Evolutionary conservation across 2,329 filamentous ascomycete species (phyloP).

Genomic region (Juglanconis juglandina): DNA sequence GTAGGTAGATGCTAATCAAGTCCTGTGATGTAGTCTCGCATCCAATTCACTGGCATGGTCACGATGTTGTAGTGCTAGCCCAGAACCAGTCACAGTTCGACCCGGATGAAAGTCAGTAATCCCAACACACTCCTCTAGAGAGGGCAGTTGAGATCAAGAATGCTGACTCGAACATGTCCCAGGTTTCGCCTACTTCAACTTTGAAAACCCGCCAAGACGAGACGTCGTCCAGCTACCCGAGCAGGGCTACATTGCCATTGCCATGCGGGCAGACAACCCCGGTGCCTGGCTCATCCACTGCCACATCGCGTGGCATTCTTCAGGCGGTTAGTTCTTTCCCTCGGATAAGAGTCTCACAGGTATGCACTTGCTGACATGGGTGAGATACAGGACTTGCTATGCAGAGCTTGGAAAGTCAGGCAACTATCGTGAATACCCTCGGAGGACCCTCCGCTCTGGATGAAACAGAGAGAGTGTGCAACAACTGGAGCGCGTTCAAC

Average conservation of each 20-base stretch:
- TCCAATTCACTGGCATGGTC: background rate
- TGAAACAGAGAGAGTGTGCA: background rate
- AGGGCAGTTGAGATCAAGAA: too few species aligned
- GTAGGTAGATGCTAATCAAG: background rate
- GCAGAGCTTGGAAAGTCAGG: background rate
- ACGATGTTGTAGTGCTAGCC: slow-evolving; percentile 30
- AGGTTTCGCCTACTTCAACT: slow-evolving; percentile 20
- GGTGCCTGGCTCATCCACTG: slow-evolving; percentile 42
- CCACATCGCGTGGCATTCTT: slow-evolving; percentile 41
- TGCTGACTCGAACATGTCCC: background rate
- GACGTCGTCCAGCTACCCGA: slow-evolving; percentile 34
- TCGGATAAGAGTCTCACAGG: too few species aligned
- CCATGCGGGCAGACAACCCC: slow-evolving; percentile 37
- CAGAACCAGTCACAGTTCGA: slow-evolving; percentile 17
- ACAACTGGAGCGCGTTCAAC: background rate
- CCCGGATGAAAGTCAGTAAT: background rate
- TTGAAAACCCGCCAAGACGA: slow-evolving; percentile 35
- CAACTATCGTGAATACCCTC: background rate
- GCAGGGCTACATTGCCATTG: slow-evolving; percentile 34
- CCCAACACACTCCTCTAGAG: background rate
- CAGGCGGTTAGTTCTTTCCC: background rate
- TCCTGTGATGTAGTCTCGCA: background rate
- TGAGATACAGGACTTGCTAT: background rate
- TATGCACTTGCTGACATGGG: background rate
- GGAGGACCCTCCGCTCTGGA: background rate